Base-by-base conservation (phyloP, 2,329 filamentous ascomycete genomes). In the Alternaria hordeiaustralica region DNA sequence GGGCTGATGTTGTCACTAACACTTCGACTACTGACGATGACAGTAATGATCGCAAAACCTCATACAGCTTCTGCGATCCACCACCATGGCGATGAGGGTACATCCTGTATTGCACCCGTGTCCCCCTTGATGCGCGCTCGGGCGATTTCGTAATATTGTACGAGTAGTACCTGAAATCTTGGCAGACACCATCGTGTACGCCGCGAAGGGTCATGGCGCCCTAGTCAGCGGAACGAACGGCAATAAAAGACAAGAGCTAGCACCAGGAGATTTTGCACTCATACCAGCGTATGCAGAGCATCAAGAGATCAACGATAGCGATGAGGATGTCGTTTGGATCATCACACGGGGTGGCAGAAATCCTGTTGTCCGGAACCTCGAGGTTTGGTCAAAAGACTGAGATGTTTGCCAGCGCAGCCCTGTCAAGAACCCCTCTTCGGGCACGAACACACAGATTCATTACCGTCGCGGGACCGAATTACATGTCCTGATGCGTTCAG, bases 211-310 rank as follows among this genome's bases (percentile, higher is more conserved):
- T 12, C 83, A 83, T 56, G 89, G 90, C 6, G 80, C 85, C 13
- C 83, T 93, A 9, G 83, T 91, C 4, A 89, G 88, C 20, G 81
- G 82, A 21, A 61, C 61, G 5, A 83, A 85, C 45, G 85, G 87
- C 12, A 85, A 84, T 50, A 85, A 86, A 64, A 84, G 86, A 33
- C 84, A 90, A 65, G 81, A 86, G 18, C 82, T 93, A 7, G 78
- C 78, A 1, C 83, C 87, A 0, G 90, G 91, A 0, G 90, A 92
- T 75, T 93, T 91, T 77, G 89, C 89, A 4, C 84, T 92, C 58
- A 86, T 93, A 12, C 90, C 90, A 0, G 87, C 89, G 0, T 92
- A 86, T 84, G 87, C 88, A 0, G 90, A 93, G 75, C 89, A 93
- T 78, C 89, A 92, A 75, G 85, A 90, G 58, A 82, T 89, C 20